Base-by-base conservation (phyloP, 116 monocot species). In the Iris pallida region DNA sequence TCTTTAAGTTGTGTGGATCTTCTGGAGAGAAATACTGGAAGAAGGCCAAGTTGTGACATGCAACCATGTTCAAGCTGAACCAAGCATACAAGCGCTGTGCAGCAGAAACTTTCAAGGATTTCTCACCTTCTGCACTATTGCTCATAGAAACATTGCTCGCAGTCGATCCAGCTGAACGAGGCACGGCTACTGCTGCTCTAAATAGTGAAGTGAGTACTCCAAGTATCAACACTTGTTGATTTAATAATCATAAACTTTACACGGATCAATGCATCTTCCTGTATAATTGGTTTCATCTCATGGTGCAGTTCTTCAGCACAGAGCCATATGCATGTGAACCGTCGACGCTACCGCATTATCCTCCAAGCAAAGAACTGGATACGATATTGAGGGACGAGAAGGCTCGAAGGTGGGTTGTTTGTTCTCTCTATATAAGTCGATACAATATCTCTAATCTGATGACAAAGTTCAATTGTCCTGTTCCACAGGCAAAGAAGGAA, bases 311-410 rank as follows among this genome's bases (percentile, higher is more conserved):
- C 82, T 95, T 95, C 69, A 69, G 51, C 9, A 76, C 75, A 14
- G 65, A 76, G 55, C 95, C 95, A 57, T 70, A 56, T 76, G 91
- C 91, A 5, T 91, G 95, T 66, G 88, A 88, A 52, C 88, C 88
- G 5, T 80, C 81, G 14, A 91, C 72, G 71, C 75, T 95, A 41
- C 91, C 95, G 17, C 71, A 74, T 43, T 95, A 91, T 69, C 91
- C 88, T 45, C 95, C 95, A 1, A 91, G 86, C 64, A 95, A 95
- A 72, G 95, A 95, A 70, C 82, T 95, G 73, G 91, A 95, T 71
- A 74, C 73, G 8, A 95, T 61, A 72, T 42, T 84, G 17, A 86
- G 81, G 69, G 80, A 91, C 52, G 91, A 88, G 60, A 78, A 88
- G 59, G 71, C 75, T 20, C 82, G 68, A 82, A 81, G 87, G 95